phyloP scores from a whole-genome alignment of 2,329 filamentous ascomycete species.

The Hymenoscyphus scutula region DNA sequence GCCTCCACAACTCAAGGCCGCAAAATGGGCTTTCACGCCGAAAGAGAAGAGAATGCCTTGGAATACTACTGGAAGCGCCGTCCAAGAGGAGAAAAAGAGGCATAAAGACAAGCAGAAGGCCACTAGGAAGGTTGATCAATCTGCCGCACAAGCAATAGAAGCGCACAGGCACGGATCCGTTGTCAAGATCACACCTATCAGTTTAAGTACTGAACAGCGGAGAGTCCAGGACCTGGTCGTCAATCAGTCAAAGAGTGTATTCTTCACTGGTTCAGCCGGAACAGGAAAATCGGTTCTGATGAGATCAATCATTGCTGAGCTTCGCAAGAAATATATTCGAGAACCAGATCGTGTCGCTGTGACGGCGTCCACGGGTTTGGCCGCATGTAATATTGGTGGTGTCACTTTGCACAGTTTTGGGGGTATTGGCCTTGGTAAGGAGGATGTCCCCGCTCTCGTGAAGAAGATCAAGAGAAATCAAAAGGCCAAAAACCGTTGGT shows the following conservation, averaged over 20 bases:
- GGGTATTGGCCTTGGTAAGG: constrained; percentile 93
- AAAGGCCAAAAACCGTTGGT: constrained; percentile 87
- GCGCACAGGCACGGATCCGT: constrained; percentile 41
- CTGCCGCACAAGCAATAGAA: constrained; percentile 45
- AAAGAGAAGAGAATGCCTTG: constrained; percentile 50
- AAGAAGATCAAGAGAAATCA: constrained; percentile 88
- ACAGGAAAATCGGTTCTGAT: constrained; percentile 97
- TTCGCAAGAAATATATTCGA: constrained; percentile 72
- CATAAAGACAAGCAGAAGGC: constrained; percentile 62
- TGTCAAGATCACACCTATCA: constrained; percentile 36
- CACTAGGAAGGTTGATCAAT: constrained; percentile 41
- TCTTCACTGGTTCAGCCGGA: constrained; percentile 95
- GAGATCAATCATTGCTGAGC: constrained; percentile 79
- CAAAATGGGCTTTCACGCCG: constrained; percentile 27
- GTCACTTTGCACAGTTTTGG: constrained; percentile 95
- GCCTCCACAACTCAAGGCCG: constrained; percentile 19
- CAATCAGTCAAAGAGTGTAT: constrained; percentile 80
- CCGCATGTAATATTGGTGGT: constrained; percentile 94
- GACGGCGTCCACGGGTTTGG: constrained; percentile 92
- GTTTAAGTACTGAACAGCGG: constrained; percentile 79
- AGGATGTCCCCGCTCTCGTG: constrained; percentile 73
- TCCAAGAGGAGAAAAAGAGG: constrained; percentile 78
- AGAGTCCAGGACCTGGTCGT: constrained; percentile 81
- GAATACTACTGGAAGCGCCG: constrained; percentile 70
- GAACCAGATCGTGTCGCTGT: constrained; percentile 87